Evolutionary conservation across 768 basidiomycete species (phyloP).

Genomic region (Boletus sp.): DNA sequence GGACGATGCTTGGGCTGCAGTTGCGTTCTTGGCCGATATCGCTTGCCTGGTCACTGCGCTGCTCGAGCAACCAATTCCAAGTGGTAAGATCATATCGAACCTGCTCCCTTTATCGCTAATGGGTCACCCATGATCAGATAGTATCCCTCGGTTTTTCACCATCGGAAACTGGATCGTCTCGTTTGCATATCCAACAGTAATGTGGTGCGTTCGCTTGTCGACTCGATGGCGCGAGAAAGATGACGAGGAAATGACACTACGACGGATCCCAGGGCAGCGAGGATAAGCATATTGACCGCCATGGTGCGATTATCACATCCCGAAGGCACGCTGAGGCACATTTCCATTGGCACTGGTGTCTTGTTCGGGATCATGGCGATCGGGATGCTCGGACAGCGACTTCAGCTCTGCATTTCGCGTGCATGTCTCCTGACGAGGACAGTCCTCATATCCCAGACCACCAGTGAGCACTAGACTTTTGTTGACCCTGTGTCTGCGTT

Average conservation of each 20-base stretch:
- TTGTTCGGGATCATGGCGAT: conserved; percentile 17
- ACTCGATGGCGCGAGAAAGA: not conserved
- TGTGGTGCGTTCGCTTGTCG: conserved; percentile 8
- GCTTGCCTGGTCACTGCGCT: conserved; percentile 2
- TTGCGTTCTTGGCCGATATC: conserved; percentile 17
- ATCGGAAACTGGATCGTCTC: conserved; percentile 15
- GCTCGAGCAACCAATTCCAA: conserved; percentile 9
- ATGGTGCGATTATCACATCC: conserved; percentile 24
- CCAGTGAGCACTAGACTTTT: conserved; percentile 14
- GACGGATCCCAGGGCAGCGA: conserved; percentile 16
- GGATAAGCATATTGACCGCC: conserved; percentile 25
- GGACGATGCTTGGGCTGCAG: conserved; percentile 23
- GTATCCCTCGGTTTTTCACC: conserved; percentile 2
- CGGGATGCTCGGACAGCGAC: conserved; percentile 6
- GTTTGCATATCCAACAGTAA: conserved; percentile 18
- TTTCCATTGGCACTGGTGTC: conserved; percentile 7
- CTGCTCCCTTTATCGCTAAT: not conserved
- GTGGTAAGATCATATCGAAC: conserved; percentile 1
- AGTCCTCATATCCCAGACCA: conserved; percentile 16
- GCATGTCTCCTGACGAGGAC: conserved; percentile 10
- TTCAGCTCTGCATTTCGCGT: conserved; percentile 5
- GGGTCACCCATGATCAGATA: not conserved
- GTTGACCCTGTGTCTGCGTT: not conserved
- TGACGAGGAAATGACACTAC: not conserved
- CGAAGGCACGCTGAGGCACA: conserved; percentile 2